These are phyloP conservation scores for Russula earlei DNA, from an alignment of 768 basidiomycete species.

Conservation along the genomic window DNA sequence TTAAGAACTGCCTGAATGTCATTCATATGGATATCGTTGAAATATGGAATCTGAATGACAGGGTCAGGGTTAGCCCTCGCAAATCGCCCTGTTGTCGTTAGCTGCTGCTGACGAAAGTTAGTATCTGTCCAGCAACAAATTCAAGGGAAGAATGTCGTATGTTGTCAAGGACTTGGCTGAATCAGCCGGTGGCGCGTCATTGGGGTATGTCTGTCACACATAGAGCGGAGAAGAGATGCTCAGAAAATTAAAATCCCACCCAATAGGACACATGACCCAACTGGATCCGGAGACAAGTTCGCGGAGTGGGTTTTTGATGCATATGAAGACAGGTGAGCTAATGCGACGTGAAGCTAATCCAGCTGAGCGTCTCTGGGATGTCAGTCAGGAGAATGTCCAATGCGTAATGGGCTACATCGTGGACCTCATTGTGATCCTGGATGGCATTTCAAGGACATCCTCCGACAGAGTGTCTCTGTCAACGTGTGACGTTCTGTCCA, in stretches of 20 bases:
- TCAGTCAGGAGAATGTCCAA: neutral
- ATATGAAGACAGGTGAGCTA: neutral
- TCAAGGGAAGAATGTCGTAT: neutral
- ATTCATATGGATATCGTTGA: slow-evolving; percentile 1
- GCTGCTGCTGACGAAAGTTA: neutral
- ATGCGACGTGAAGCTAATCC: too few relatives aligned
- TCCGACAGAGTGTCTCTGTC: neutral
- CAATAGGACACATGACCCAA: neutral
- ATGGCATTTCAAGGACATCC: neutral
- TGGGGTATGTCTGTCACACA: neutral
- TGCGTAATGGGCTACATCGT: slow-evolving; percentile 1
- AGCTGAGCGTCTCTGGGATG: neutral
- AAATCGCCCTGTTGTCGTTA: neutral
- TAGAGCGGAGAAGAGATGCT: neutral
- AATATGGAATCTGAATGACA: neutral
- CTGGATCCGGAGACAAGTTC: neutral
- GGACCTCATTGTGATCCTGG: neutral
- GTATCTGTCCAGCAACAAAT: neutral
- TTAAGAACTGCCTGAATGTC: neutral
- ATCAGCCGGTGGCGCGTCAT: neutral
- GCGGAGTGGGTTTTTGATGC: neutral
- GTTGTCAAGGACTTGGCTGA: neutral
- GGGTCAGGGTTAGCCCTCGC: neutral
- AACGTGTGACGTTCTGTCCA: neutral
- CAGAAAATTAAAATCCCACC: neutral